Evolutionary conservation across 1,139 yeast species (phyloP).

Genomic region (Nakaseomyces kungkrabaensis): DNA sequence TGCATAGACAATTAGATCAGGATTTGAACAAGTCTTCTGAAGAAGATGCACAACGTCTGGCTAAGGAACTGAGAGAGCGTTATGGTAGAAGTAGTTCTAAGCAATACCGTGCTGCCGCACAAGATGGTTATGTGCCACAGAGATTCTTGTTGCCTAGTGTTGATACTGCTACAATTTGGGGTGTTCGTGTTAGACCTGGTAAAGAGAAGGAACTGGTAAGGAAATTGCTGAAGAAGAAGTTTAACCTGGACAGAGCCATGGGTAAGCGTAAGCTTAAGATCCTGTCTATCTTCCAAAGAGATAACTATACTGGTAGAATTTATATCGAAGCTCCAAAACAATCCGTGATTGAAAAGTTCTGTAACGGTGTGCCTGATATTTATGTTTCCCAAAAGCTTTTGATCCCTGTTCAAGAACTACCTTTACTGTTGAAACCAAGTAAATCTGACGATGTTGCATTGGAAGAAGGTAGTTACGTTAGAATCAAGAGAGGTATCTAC

Average conservation of each 20-base stretch:
- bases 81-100: constrained; percentile 80
- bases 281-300: constrained; percentile 90
- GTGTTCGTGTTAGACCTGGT: constrained; percentile 87
- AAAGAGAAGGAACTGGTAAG: constrained; percentile 87
- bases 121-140: constrained; percentile 81
- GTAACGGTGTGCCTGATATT: constrained; percentile 82
- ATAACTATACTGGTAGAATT: constrained; percentile 80
- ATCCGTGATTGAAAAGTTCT: constrained; percentile 82
- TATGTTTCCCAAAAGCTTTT: constrained; percentile 63
- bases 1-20: constrained; percentile 87
- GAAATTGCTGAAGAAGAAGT: constrained; percentile 69
- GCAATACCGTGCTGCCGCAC: constrained; percentile 73
- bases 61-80: constrained; percentile 84
- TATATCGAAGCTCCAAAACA: constrained; percentile 91
- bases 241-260: constrained; percentile 35
- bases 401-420: constrained; percentile 93
- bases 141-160: constrained; percentile 89
- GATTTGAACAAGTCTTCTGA: constrained; percentile 84
- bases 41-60: constrained; percentile 90
- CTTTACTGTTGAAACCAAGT: constrained; percentile 83
- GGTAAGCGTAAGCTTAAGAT: constrained; percentile 52
- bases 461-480: constrained; percentile 84
- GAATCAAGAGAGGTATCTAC: constrained; percentile 84
- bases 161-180: constrained; percentile 94
- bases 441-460: constrained; percentile 81